These are phyloP conservation scores for Beauveria sp. DNA, from an alignment of 2,329 filamentous ascomycete species.

Conservation along the genomic window DNA sequence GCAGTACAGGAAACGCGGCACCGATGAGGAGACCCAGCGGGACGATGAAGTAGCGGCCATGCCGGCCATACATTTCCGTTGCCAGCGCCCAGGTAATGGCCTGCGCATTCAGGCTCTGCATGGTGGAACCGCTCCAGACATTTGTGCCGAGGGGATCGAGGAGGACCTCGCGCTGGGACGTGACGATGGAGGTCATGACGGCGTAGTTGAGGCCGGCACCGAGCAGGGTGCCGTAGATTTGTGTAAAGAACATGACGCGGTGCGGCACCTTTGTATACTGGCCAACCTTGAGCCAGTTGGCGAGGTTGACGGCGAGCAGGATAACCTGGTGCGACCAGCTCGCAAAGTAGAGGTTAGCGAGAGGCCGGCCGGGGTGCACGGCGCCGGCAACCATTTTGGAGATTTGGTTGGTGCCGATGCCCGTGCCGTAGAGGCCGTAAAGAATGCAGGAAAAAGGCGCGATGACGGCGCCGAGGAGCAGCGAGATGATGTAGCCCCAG, in stretches of 20 bases:
- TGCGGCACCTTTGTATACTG: constrained; percentile 32
- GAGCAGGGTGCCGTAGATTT: constrained; percentile 33
- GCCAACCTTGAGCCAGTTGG: constrained; percentile 27
- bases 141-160: constrained; percentile 32
- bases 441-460: constrained; percentile 27
- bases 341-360: constrained; percentile 38
- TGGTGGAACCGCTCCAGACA: constrained; percentile 40
- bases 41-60: constrained; percentile 28
- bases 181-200: constrained; percentile 38
- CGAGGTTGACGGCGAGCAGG: constrained; percentile 23
- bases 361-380: constrained; percentile 30
- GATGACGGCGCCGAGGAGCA: constrained; percentile 28
- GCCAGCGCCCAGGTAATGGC: constrained; percentile 27
- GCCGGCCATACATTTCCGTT: constrained; percentile 33
- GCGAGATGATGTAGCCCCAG: constrained; percentile 29
- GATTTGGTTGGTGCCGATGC: constrained; percentile 18
- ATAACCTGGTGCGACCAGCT: constrained; percentile 26
- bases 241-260: constrained; percentile 31
- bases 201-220: constrained; percentile 38
- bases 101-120: constrained; percentile 37
- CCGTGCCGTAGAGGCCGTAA: constrained; percentile 16
- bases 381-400: constrained; percentile 40
- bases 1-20: constrained; percentile 31
- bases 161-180: constrained; percentile 33
- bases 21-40: constrained; percentile 35